A percentile compares a stretch with the other conserved stretches of the same genome.
These are phyloP conservation scores for Vitis labrusca DNA, from an alignment of 164 flowering plant genomes.

Conservation along the genomic window DNA sequence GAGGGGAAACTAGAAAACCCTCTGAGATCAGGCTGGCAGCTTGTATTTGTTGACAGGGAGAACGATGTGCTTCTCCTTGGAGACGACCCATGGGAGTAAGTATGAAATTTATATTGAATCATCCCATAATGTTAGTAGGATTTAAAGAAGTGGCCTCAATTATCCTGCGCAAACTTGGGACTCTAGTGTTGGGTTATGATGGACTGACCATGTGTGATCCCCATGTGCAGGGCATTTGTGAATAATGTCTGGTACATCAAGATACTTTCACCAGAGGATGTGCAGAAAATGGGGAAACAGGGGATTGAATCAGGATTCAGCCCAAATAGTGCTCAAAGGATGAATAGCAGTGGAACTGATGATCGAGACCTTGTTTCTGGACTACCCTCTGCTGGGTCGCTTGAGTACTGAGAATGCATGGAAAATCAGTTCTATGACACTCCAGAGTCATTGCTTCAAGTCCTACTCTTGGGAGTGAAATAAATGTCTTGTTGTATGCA, in stretches of 20 bases:
- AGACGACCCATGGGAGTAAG: slow-evolving; percentile 94
- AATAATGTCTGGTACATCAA: slow-evolving; percentile 86
- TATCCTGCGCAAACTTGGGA: too few relatives aligned
- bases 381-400: slow-evolving; percentile 35
- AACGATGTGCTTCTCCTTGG: slow-evolving; percentile 90
- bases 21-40: slow-evolving; percentile 99
- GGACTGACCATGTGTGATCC: too few relatives aligned
- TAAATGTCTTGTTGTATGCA: too few relatives aligned
- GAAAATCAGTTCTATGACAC: neutral
- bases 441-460: too few relatives aligned
- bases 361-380: slow-evolving; percentile 32
- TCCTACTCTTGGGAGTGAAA: too few relatives aligned
- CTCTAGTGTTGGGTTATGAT: too few relatives aligned
- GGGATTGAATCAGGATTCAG: slow-evolving; percentile 30
- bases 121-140: neutral
- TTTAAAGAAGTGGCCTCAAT: too few relatives aligned
- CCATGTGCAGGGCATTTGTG: slow-evolving; percentile 67
- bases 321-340: slow-evolving; percentile 34
- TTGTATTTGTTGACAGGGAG: slow-evolving; percentile 95
- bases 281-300: slow-evolving; percentile 60
- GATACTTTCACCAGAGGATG: slow-evolving; percentile 83
- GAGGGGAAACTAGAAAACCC: slow-evolving; percentile 83
- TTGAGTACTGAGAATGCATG: slow-evolving; percentile 27
- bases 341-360: slow-evolving; percentile 30
- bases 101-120: slow-evolving; percentile 5